A percentile compares a stretch with the other conserved stretches of the same genome.
These are phyloP conservation scores for Sporothrix humicola DNA, from an alignment of 2,329 filamentous ascomycete species.

Conservation along the genomic window DNA sequence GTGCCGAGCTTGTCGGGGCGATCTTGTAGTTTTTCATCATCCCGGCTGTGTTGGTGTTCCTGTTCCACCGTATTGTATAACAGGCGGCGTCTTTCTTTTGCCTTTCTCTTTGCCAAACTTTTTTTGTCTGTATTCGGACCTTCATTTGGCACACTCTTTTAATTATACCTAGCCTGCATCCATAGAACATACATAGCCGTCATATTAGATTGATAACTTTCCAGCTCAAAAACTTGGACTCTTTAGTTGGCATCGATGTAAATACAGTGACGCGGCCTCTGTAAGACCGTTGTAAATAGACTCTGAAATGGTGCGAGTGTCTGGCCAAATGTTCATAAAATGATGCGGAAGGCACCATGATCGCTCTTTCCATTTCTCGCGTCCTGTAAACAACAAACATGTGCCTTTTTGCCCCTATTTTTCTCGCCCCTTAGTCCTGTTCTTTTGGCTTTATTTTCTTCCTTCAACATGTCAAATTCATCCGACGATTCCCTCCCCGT, in stretches of 20 bases:
- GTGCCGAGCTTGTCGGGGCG: slow-evolving; percentile 85
- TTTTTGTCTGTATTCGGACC: not conserved
- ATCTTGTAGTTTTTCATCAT: slow-evolving; percentile 70
- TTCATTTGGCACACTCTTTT: not conserved
- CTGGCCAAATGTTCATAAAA: too few relatives aligned
- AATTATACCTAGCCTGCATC: slow-evolving; percentile 16
- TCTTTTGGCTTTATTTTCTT: not conserved
- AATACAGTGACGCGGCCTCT: too few relatives aligned
- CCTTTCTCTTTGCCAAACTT: not conserved
- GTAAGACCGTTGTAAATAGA: too few relatives aligned
- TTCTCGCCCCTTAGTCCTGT: not conserved
- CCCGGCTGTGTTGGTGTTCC: slow-evolving; percentile 21
- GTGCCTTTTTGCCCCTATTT: not conserved
- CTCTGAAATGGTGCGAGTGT: too few relatives aligned
- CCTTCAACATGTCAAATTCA: not conserved
- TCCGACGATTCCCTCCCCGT: too few relatives aligned
- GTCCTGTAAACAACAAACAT: slow-evolving; percentile 13
- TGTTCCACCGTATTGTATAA: slow-evolving; percentile 26
- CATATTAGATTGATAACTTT: not conserved
- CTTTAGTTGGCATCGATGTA: too few relatives aligned
- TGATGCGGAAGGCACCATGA: not conserved
- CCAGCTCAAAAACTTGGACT: not conserved
- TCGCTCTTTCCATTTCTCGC: not conserved
- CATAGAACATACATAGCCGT: not conserved
- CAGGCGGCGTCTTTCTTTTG: not conserved